Percentiles rank a stretch among this genome's conserved stretches.
Conservation (phyloP, 1,284 basidiomycete genomes). For the Tremellales sp. region DNA sequence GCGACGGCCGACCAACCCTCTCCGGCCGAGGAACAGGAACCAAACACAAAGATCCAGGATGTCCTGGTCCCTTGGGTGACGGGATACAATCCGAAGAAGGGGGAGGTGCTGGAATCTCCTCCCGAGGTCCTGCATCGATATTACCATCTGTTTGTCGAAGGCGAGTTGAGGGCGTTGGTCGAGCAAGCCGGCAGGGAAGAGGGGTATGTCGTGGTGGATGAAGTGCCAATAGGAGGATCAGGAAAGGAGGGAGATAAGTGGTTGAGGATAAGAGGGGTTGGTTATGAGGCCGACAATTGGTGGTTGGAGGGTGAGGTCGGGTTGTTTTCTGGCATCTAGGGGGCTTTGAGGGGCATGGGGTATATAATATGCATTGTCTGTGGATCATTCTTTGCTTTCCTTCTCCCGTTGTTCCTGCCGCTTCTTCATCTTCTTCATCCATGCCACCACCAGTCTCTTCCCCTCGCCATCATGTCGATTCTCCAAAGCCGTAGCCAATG, state of each 20-base stretch:
- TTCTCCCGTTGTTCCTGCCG: too few species aligned
- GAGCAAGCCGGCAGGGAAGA: slow-evolving; percentile 60
- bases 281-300: slow-evolving; percentile 65
- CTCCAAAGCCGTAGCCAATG: slow-evolving; percentile 23
- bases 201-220: slow-evolving; percentile 48
- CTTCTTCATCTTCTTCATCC: slow-evolving; percentile 13
- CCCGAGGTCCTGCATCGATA: slow-evolving; percentile 70
- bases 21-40: neutral
- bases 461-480: slow-evolving; percentile 28
- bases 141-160: slow-evolving; percentile 85
- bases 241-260: slow-evolving; percentile 43
- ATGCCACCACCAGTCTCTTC: slow-evolving; percentile 13
- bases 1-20: slow-evolving; percentile 36
- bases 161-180: slow-evolving; percentile 67
- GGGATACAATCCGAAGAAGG: slow-evolving; percentile 16
- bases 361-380: too few species aligned
- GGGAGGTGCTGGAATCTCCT: slow-evolving; percentile 6
- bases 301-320: slow-evolving; percentile 48
- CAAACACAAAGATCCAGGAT: slow-evolving; percentile 52
- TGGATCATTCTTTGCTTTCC: too few species aligned
- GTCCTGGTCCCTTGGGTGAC: slow-evolving; percentile 70
- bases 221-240: too few species aligned
- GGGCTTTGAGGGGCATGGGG: too few species aligned
- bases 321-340: too few species aligned
- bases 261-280: slow-evolving; percentile 64